A percentile compares a stretch with the other conserved stretches of the same genome.
Conservation (phyloP, 495 filamentous ascomycete genomes). For the Pseudevernia furfuracea region DNA sequence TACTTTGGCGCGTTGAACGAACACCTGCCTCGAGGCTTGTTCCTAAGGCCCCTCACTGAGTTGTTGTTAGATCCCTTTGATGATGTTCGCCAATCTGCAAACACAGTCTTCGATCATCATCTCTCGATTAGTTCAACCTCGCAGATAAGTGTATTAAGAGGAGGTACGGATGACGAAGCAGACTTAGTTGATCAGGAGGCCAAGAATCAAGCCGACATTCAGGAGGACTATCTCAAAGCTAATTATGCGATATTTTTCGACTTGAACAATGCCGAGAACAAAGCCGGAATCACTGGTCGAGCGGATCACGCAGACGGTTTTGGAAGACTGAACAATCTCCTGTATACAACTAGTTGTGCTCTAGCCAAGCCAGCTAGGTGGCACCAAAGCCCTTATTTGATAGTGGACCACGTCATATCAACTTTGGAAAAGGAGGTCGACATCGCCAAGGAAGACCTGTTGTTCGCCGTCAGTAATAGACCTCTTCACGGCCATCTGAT, state of each 20-base stretch:
- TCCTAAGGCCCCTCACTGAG: conserved; percentile 57
- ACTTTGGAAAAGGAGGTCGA: conserved; percentile 49
- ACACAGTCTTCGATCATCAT: conserved; percentile 22
- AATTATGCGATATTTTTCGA: not conserved
- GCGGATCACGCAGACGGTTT: conserved; percentile 84
- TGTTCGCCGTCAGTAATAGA: conserved; percentile 51
- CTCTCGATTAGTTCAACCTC: not conserved
- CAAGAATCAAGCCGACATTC: not conserved
- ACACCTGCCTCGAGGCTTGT: conserved; percentile 2
- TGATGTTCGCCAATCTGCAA: conserved; percentile 67
- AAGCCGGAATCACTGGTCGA: conserved; percentile 49
- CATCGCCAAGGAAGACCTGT: conserved; percentile 49
- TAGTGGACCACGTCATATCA: conserved; percentile 19
- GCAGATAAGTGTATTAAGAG: not conserved
- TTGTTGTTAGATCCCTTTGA: conserved; percentile 84
- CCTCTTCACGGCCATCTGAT: conserved; percentile 59
- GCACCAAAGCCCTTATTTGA: not conserved
- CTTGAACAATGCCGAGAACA: conserved; percentile 11
- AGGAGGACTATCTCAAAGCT: not conserved
- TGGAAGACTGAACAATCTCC: conserved; percentile 52
- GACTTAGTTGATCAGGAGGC: not conserved
- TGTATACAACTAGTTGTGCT: conserved; percentile 23
- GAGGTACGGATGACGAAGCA: not conserved
- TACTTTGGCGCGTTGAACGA: conserved; percentile 8
- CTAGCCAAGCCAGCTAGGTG: not conserved